These are phyloP conservation scores for Funneliformis mosseae DNA, from an alignment of 192 early-diverging fungal genomes.

Conservation along the genomic window DNA sequence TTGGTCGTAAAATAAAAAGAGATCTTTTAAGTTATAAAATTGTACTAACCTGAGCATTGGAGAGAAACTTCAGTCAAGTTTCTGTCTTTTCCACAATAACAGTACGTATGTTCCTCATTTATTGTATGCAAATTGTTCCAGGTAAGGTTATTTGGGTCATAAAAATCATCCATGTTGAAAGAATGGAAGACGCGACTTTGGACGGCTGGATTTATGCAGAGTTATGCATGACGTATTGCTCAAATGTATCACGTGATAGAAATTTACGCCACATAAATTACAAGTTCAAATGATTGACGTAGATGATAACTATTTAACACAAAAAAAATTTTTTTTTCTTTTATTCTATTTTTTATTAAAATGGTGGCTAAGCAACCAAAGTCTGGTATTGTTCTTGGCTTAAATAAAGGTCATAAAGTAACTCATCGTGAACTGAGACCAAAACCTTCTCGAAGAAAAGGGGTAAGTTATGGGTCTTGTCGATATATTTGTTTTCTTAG, in stretches of 20 bases:
- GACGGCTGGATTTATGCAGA: too few relatives aligned
- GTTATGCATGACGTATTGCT: too few relatives aligned
- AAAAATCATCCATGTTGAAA: not conserved
- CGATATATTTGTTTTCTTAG: not conserved
- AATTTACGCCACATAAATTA: too few relatives aligned
- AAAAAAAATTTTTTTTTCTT: too few relatives aligned
- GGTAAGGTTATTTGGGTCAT: conserved; percentile 39
- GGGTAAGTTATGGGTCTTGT: conserved; percentile 60
- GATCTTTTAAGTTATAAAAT: not conserved
- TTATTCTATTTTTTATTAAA: too few relatives aligned
- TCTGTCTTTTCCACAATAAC: conserved; percentile 69
- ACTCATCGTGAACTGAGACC: conserved; percentile 67
- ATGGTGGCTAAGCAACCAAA: conserved; percentile 41
- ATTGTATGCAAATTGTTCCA: conserved; percentile 65
- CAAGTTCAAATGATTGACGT: too few relatives aligned
- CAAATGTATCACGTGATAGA: too few relatives aligned
- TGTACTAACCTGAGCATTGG: conserved; percentile 54
- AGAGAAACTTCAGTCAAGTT: conserved; percentile 56
- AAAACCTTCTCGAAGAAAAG: conserved; percentile 80
- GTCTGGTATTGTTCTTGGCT: conserved; percentile 86
- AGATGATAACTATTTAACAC: too few relatives aligned
- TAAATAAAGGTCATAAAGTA: conserved; percentile 93
- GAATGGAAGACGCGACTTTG: too few relatives aligned
- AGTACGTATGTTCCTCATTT: conserved; percentile 64
- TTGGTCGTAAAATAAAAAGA: not conserved